phyloP scores from a whole-genome alignment of 306 rosid genomes.

The Astragalus membranaceus region DNA sequence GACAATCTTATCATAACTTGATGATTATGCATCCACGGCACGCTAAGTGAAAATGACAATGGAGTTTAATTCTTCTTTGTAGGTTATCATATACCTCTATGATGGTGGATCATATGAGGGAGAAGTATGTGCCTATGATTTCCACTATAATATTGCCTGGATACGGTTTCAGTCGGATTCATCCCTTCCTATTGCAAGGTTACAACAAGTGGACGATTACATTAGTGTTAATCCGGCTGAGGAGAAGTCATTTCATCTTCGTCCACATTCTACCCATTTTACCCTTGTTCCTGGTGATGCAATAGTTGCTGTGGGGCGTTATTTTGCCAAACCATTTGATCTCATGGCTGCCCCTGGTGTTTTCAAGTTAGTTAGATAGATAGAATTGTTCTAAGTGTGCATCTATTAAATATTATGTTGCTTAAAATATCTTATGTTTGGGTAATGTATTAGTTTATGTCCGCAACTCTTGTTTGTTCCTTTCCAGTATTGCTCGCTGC shows the following conservation, averaged over 20 bases:
- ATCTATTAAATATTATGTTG: background rate
- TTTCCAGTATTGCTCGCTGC: background rate
- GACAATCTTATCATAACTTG: background rate
- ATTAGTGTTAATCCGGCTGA: background rate
- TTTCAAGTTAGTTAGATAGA: background rate
- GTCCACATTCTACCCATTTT: background rate
- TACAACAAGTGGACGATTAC: background rate
- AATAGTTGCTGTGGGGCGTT: background rate
- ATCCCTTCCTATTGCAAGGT: background rate
- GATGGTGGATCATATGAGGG: background rate
- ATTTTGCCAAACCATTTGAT: background rate
- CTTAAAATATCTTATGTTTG: background rate
- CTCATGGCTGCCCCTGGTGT: background rate
- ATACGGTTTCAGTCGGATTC: background rate
- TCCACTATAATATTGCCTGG: background rate
- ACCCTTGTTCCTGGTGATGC: background rate
- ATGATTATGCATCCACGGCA: background rate
- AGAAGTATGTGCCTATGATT: background rate
- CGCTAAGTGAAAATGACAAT: background rate
- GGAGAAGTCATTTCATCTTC: background rate
- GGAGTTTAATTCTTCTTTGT: background rate
- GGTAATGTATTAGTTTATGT: background rate
- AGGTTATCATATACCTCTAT: background rate
- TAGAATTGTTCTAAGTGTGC: background rate
- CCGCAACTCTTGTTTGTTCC: background rate